Percentiles rank a stretch among this genome's conserved stretches.
Evolutionary conservation across 306 rosid genomes (phyloP).

Genomic region (Ochetophila trinervis): DNA sequence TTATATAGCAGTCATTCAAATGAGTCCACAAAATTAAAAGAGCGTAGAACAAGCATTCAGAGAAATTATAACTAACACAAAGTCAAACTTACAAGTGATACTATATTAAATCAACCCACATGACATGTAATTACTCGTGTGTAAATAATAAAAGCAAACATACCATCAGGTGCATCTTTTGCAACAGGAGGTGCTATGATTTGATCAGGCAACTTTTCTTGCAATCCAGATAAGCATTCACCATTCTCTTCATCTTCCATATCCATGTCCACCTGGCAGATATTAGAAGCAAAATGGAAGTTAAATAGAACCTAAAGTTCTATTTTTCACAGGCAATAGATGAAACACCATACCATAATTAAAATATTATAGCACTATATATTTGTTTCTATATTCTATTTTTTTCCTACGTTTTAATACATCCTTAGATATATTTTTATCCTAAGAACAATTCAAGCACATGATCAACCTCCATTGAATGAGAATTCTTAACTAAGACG

Average conservation of each 20-base stretch:
- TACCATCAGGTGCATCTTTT: conserved; percentile 47
- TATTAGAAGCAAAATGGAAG: not conserved
- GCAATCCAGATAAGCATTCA: conserved; percentile 36
- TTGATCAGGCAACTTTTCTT: conserved; percentile 49
- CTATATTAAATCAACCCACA: not conserved
- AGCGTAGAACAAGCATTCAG: not conserved
- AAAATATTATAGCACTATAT: too few species aligned
- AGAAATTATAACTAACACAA: not conserved
- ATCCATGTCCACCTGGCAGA: conserved; percentile 93
- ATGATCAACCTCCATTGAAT: not conserved
- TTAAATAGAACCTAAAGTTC: not conserved
- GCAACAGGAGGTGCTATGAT: conserved; percentile 34
- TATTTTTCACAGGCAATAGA: too few species aligned
- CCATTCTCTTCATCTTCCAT: conserved; percentile 73
- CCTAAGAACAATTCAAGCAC: not conserved
- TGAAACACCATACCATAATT: too few species aligned
- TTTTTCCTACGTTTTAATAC: too few species aligned
- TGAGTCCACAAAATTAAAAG: not conserved
- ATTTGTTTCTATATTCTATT: too few species aligned
- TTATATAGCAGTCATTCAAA: not conserved
- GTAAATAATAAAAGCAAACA: conserved; percentile 2
- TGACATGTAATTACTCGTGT: conserved; percentile 1
- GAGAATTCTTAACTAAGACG: not conserved
- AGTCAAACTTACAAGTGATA: not conserved
- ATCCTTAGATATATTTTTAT: not conserved